Base-by-base conservation (phyloP, 805 yeast genomes). In the Candida awuae region DNA sequence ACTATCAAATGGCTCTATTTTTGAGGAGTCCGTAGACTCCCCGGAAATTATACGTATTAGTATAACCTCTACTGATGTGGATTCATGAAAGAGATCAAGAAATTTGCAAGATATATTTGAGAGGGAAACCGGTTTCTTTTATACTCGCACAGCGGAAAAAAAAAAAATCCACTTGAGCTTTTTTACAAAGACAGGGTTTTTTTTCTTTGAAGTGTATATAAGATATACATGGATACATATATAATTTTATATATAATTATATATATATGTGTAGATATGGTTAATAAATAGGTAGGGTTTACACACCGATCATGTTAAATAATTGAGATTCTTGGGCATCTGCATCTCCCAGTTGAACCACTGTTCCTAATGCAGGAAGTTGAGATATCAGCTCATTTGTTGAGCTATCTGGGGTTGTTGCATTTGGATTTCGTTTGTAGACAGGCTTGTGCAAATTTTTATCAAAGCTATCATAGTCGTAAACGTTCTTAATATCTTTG, bases 51-150 rank as follows among this genome's bases (percentile, higher is more conserved):
- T 67, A 70, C 73, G 67, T 71, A 74, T 73, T 77, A 77, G 84
- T 75, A 77, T 76, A 77, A 76, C 84, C 84, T 75, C 84, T 77
- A 77, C 84, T 75, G 81, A 77, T 77, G 84, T 71, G 49, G 50
- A 27, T 43, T 55, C 53, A 53, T 54, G 50, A 46, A 61, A 51
- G 52, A 55, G 58, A 41, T 43, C 41, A 46, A 38, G 21, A 34
- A 20, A 1, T 2, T 3, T n/a, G n/a, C 8, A 4, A 10, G 12
- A 3, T 9, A 6, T 12, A 18, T n/a, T 17, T 25, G 25, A 32
- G 7, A 10, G 36, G 37, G 25, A 22, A 35, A 6, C 19, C 12
- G 8, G 9, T 25, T 20, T 39, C 33, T 45, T 46, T 44, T 38
- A 37, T 44, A 43, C 37, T 28, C 20, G 23, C 35, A 16, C 28